Conservation (phyloP, 2,329 filamentous ascomycete species). For the Cytospora schulzeri region DNA sequence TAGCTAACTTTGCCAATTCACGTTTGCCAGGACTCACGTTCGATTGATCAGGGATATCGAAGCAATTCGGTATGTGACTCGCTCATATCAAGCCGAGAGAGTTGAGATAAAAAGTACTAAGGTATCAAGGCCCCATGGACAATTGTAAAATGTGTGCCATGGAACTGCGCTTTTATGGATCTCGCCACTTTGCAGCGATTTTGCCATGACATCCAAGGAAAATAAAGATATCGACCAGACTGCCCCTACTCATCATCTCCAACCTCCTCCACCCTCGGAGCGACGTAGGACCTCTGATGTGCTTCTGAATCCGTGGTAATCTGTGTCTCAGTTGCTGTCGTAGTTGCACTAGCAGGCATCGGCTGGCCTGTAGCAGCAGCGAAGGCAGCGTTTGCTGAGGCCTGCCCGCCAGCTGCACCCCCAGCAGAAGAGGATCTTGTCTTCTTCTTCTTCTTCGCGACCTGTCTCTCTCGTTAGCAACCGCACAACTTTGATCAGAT, state of each 20-base stretch:
- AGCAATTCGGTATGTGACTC: neutral
- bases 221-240: neutral
- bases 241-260: slow-evolving; percentile 36
- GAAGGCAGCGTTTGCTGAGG: slow-evolving; percentile 42
- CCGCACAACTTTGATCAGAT: neutral
- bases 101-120: neutral
- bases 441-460: slow-evolving; percentile 62
- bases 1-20: neutral
- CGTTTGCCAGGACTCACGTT: neutral
- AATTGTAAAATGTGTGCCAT: neutral
- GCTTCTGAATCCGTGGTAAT: slow-evolving; percentile 45
- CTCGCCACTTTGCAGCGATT: neutral
- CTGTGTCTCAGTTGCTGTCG: slow-evolving; percentile 59
- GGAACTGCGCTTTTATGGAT: neutral
- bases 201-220: neutral
- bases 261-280: slow-evolving; percentile 43
- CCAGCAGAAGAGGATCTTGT: slow-evolving; percentile 39
- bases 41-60: neutral
- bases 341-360: slow-evolving; percentile 55
- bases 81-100: neutral
- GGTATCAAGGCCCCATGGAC: neutral
- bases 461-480: slow-evolving; percentile 30
- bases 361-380: slow-evolving; percentile 56
- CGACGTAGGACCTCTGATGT: slow-evolving; percentile 49
- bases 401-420: slow-evolving; percentile 38